Base-by-base conservation (phyloP, 768 basidiomycete genomes). In the Austroboletus festivus region DNA sequence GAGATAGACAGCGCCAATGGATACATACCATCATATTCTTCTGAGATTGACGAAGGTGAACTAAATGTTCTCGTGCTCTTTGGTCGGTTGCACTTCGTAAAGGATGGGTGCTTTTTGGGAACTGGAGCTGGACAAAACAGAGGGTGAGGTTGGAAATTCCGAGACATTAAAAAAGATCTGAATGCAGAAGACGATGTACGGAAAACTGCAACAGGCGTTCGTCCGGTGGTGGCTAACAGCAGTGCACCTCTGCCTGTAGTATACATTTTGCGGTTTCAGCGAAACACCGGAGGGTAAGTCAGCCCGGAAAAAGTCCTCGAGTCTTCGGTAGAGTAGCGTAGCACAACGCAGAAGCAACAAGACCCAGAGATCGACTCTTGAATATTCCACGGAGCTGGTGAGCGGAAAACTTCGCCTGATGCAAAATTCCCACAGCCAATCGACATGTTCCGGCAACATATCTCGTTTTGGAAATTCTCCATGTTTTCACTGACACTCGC, bases 11-110 rank as follows among this genome's bases (percentile, higher is more conserved):
- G n/a, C 34, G 39, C 22, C 18, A 9, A 38, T 30, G 2, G 0
- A 42, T 16, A 9, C 53, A 40, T 46, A 66, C 64, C 64, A 42
- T 68, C 64, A 11, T 66, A 68, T 0, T 37, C 37, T 23, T 49
- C 47, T 41, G 2, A 49, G 23, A n/a, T 21, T 1, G 40, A 22
- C 15, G 38, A 38, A n/a, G 35, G 33, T 28, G 42, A 22, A 2
- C 44, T 39, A 24, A 52, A 47, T 15, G 30, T 20, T 47, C 44
- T 55, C 19, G 40, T 13, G 13, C 42, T 13, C 15, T 44, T 47
- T 18, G 9, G 20, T 20, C 4, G 23, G 33, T 41, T 23, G 11
- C 5, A 22, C 37, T 21, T 44, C 1, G n/a, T 3, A 8, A 45
- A 12, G n/a, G 23, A 28, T 18, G 22, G 18, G 15, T 7, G 7